These are phyloP conservation scores for Lichtheimia ornata DNA, from an alignment of 371 early-diverging fungal species.

Conservation along the genomic window DNA sequence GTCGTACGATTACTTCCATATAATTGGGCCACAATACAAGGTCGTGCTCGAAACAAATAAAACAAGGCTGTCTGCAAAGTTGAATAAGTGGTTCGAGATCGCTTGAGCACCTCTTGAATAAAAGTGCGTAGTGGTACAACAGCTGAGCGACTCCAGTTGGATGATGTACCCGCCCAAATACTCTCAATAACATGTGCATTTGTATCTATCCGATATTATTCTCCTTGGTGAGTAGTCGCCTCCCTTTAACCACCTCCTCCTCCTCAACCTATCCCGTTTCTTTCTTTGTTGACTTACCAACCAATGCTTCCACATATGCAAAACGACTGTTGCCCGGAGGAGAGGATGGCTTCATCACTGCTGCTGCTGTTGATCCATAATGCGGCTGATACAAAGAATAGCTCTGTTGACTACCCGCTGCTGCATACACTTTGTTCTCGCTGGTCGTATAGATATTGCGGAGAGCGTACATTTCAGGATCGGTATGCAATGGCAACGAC, in stretches of 20 bases:
- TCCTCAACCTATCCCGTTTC: not conserved
- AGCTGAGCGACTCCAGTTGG: conserved; percentile 36
- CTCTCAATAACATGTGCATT: conserved; percentile 63
- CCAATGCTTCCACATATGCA: conserved; percentile 54
- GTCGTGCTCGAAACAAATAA: conserved; percentile 62
- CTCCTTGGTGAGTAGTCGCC: not conserved
- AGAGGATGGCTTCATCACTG: conserved; percentile 1
- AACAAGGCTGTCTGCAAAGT: conserved; percentile 77
- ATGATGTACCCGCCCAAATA: conserved; percentile 51
- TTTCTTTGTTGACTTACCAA: conserved; percentile 40
- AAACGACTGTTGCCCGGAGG: conserved; percentile 24
- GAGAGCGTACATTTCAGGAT: conserved; percentile 42
- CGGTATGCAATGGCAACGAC: conserved; percentile 26
- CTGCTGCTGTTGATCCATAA: conserved; percentile 11
- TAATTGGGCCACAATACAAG: conserved; percentile 29
- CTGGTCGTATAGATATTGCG: conserved; percentile 6
- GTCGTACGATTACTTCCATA: conserved; percentile 12
- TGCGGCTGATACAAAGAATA: conserved; percentile 8
- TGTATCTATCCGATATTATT: conserved; percentile 57
- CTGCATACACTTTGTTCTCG: conserved; percentile 3
- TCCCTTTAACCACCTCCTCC: not conserved
- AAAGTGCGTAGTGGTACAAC: conserved; percentile 70
- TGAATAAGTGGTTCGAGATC: conserved; percentile 78
- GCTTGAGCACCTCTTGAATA: conserved; percentile 76
- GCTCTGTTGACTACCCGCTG: conserved; percentile 7